Percentiles rank a stretch among this genome's conserved stretches.
Conservation (phyloP, 2,329 filamentous ascomycete genomes). For the Aureobasidium sp. region DNA sequence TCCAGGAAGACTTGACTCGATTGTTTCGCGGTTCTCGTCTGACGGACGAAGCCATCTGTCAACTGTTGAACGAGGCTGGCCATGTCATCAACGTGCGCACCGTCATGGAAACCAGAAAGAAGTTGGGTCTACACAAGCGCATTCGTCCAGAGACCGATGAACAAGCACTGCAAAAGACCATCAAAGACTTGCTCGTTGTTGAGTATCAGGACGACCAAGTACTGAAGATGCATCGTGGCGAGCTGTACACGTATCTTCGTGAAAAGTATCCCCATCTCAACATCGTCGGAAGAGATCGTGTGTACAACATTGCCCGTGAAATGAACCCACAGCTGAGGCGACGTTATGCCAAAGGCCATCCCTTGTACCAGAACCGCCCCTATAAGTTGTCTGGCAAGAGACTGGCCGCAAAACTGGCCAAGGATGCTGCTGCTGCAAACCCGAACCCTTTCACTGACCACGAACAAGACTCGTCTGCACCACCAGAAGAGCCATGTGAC, state of each 20-base stretch:
- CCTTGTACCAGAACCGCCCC: background rate
- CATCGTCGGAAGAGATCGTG: conserved; percentile 4
- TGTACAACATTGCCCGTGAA: background rate
- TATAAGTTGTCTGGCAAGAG: conserved; percentile 3
- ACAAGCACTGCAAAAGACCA: background rate
- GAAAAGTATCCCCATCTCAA: background rate
- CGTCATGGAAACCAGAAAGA: background rate
- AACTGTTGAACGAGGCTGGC: background rate
- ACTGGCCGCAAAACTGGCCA: background rate
- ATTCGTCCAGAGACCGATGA: background rate
- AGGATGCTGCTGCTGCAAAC: background rate
- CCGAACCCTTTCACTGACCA: background rate
- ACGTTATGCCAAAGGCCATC: background rate
- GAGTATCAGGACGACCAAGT: background rate
- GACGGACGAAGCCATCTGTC: background rate
- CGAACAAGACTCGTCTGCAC: background rate
- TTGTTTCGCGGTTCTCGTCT: background rate
- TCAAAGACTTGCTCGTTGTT: background rate
- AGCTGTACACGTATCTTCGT: background rate
- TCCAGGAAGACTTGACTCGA: background rate
- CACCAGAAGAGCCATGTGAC: background rate
- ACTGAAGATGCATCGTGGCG: background rate
- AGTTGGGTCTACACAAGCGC: conserved; percentile 1
- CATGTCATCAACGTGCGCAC: background rate
- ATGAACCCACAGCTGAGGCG: background rate